Conservation (phyloP, 169 alveolate species). For the Eimeria praecox region DNA sequence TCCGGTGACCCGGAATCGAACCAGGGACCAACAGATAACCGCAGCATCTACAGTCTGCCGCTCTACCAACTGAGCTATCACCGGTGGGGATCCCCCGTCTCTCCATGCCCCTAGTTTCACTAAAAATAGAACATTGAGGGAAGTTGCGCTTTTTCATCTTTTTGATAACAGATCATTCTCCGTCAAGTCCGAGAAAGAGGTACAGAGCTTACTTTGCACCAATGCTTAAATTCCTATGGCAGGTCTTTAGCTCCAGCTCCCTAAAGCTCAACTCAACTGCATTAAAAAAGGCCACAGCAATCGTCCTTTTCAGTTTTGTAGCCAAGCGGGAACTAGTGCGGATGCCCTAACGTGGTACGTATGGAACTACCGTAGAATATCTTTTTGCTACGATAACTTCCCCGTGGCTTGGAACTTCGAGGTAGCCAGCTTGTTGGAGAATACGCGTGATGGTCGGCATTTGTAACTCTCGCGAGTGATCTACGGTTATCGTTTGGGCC, state of each 20-base stretch:
- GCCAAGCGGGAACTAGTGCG: too few relatives aligned
- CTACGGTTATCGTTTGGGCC: too few relatives aligned
- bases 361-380: too few relatives aligned
- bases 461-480: too few relatives aligned
- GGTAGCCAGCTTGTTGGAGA: too few relatives aligned
- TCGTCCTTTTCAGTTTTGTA: background rate
- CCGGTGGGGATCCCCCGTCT: slow-evolving; percentile 86
- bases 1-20: slow-evolving; percentile 98
- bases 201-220: background rate
- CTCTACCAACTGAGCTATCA: slow-evolving; percentile 98
- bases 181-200: background rate
- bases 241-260: background rate
- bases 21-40: slow-evolving; percentile 98
- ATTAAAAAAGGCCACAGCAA: background rate
- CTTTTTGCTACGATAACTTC: too few relatives aligned
- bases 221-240: background rate
- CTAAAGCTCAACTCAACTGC: background rate
- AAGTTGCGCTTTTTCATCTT: background rate
- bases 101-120: background rate
- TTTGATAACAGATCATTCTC: too few relatives aligned
- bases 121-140: background rate
- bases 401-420: too few relatives aligned
- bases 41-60: slow-evolving; percentile 97
- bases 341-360: too few relatives aligned
- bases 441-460: too few relatives aligned